These are phyloP conservation scores for Tuber calosporum DNA, from an alignment of 495 filamentous ascomycete genomes.

Conservation along the genomic window DNA sequence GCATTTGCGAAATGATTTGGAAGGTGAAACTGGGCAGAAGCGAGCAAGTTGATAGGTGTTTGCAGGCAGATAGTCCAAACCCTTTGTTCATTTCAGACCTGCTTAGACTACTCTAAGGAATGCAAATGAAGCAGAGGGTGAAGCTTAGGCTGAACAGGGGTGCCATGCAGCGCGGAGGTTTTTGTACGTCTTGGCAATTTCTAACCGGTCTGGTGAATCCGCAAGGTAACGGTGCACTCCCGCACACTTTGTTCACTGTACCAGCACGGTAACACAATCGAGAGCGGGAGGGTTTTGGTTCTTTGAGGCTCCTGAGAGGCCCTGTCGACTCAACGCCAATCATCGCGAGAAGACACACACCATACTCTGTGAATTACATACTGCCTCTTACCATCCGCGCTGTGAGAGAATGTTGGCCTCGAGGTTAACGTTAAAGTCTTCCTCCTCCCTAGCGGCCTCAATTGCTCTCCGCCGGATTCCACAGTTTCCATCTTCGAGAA, in stretches of 20 bases:
- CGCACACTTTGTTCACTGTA: background rate
- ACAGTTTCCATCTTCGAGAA: background rate
- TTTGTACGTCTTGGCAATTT: background rate
- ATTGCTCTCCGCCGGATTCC: conserved; percentile 23
- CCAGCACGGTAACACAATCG: background rate
- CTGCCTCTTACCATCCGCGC: background rate
- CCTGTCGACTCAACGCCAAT: background rate
- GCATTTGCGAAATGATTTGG: background rate
- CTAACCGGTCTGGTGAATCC: background rate
- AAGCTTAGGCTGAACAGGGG: background rate
- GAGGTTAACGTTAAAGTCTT: conserved; percentile 11
- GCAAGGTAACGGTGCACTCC: background rate
- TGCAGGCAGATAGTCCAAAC: background rate
- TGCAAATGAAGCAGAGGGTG: background rate
- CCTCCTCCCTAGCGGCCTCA: background rate
- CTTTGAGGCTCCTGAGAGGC: background rate
- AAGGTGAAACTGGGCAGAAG: background rate
- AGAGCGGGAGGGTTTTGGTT: background rate
- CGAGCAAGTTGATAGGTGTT: background rate
- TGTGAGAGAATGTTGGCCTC: conserved; percentile 23
- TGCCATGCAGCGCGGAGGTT: background rate
- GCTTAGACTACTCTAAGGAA: background rate
- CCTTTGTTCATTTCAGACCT: background rate
- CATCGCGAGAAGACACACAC: background rate
- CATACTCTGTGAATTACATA: background rate